Base-by-base conservation (phyloP, 1,284 basidiomycete genomes). In the Sanghuangporus sanghuang region DNA sequence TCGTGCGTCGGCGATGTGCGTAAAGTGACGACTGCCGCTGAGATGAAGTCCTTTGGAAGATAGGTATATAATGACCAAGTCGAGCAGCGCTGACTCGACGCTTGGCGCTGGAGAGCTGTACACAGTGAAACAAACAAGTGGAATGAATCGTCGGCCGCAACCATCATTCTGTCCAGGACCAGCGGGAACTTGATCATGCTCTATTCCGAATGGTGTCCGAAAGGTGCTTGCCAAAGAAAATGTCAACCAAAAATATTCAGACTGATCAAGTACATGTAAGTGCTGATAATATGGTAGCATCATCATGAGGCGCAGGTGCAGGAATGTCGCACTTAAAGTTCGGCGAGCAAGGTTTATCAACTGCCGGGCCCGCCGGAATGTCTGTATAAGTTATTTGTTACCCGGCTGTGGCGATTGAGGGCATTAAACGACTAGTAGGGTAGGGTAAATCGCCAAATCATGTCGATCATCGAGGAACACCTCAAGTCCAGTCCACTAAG, bases 281-380 rank as follows among this genome's bases (percentile, higher is more conserved):
- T 35, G n/a, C 32, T 54, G 35, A 36, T n/a, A 38, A 54, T n/a
- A 35, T 2, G 4, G 12, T 16, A 35, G 14, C 53, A 36, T 54
- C 53, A 54, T 23, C 53, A 36, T 54, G 53, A 54, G 53, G 27
- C 21, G 48, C n/a, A 21, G 21, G 36, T 27, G 52, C 9, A 21
- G 23, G 23, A 23, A 49, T n/a, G 23, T 32, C 18, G 53, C 16
- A 38, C 38, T 38, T 54, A 36, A 36, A 38, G 53, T 38, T 36
- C 35, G 36, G 16, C 12, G 12, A 35, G 14, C 6, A 32, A 49
- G 44, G 44, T 49, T 49, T 36, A 59, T 48, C 46, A 59, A 50
- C 50, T 35, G 35, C 57, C 57, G 57, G 49, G 21, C 44, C 42
- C 57, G 57, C 14, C 57, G 57, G 57, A 49, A 38, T 49, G 57